A percentile compares a stretch with the other conserved stretches of the same genome.
These are phyloP conservation scores for Malus hybrid DNA, from an alignment of 331 rosid species.

Conservation along the genomic window DNA sequence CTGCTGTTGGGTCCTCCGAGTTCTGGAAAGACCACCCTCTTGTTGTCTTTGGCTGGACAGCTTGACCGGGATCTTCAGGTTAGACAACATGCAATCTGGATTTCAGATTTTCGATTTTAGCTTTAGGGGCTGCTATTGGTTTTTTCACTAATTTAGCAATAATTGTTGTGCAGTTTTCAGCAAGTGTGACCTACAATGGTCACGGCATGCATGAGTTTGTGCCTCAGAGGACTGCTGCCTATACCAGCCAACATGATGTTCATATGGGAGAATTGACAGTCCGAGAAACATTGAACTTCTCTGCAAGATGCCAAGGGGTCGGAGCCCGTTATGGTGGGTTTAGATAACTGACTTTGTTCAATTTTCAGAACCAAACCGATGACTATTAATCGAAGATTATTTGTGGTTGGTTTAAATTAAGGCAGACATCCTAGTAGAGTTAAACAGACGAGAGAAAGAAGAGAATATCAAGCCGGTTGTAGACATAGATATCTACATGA, in stretches of 20 bases:
- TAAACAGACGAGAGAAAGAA: slow-evolving; percentile 50
- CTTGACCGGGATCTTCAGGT: slow-evolving; percentile 44
- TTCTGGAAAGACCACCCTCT: slow-evolving; percentile 55
- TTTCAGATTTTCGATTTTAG: background rate
- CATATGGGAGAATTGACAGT: slow-evolving; percentile 61
- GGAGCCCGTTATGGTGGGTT: slow-evolving; percentile 48
- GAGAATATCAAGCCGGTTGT: slow-evolving; percentile 49
- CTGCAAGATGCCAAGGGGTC: slow-evolving; percentile 61
- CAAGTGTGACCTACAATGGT: slow-evolving; percentile 54
- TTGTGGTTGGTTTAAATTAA: background rate
- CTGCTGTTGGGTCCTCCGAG: slow-evolving; percentile 57
- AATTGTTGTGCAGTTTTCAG: slow-evolving; percentile 28
- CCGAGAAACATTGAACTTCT: slow-evolving; percentile 54
- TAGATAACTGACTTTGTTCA: background rate
- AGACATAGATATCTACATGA: slow-evolving; percentile 11
- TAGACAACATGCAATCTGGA: background rate
- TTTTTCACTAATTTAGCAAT: background rate
- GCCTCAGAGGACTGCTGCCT: slow-evolving; percentile 48
- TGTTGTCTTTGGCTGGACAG: slow-evolving; percentile 46
- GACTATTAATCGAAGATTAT: background rate
- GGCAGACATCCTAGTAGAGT: slow-evolving; percentile 46
- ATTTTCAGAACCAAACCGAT: background rate
- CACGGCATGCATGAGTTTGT: slow-evolving; percentile 57
- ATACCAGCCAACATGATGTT: slow-evolving; percentile 46
- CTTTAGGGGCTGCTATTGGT: background rate